Evolutionary conservation across 805 yeast species (phyloP).

Genomic region (Metschnikowia lochheadii): DNA sequence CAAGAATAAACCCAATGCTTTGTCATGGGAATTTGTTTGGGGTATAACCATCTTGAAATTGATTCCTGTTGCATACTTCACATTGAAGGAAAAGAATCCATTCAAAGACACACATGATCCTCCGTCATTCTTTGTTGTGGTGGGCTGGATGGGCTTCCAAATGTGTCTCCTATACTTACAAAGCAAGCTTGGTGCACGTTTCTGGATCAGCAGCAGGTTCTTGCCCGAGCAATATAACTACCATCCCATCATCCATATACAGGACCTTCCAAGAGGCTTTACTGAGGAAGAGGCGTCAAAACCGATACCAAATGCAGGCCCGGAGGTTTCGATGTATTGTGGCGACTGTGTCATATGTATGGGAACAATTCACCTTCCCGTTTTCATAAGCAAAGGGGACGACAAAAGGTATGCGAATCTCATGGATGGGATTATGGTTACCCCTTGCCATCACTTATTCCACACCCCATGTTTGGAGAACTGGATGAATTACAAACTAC

Average conservation of each 20-base stretch:
- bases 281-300: conserved; percentile 47
- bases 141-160: conserved; percentile 60
- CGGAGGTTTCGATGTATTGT: conserved; percentile 36
- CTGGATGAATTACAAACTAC: conserved; percentile 91
- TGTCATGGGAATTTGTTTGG: conserved; percentile 71
- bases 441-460: conserved; percentile 90
- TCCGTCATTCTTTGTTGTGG: conserved; percentile 42
- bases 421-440: conserved; percentile 60
- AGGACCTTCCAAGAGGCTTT: conserved; percentile 56
- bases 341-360: conserved; percentile 89
- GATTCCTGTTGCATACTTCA: conserved; percentile 62
- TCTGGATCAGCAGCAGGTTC: conserved; percentile 70
- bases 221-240: conserved; percentile 83
- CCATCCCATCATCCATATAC: conserved; percentile 59
- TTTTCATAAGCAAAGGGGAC: conserved; percentile 6
- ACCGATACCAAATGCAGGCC: conserved; percentile 25
- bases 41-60: conserved; percentile 63
- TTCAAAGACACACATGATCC: conserved; percentile 67
- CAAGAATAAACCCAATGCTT: conserved; percentile 59
- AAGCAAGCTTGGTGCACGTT: conserved; percentile 69
- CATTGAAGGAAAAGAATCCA: conserved; percentile 51
- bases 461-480: conserved; percentile 83
- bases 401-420: conserved; percentile 9
- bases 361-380: conserved; percentile 28
- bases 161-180: conserved; percentile 57